Conservation (phyloP, 1,139 yeast species). For the Candida tetrigidarum region DNA sequence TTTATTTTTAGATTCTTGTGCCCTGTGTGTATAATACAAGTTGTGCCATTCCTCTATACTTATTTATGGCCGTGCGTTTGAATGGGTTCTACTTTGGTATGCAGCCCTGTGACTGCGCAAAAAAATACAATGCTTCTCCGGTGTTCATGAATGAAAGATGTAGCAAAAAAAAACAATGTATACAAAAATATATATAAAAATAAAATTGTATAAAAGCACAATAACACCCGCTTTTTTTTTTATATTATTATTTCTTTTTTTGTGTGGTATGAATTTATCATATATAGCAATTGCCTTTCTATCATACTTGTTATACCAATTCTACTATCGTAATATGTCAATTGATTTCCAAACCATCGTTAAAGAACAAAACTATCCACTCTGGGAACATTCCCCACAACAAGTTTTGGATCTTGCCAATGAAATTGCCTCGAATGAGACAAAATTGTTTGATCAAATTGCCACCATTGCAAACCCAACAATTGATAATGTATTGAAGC, state of each 20-base stretch:
- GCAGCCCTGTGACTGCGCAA: too few species aligned
- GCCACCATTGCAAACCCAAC: conserved; percentile 53
- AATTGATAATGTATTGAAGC: conserved; percentile 57
- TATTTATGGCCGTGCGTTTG: background rate
- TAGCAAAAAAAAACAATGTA: background rate
- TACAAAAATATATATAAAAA: too few species aligned
- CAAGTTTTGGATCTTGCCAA: conserved; percentile 48
- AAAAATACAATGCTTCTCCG: too few species aligned
- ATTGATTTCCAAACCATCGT: conserved; percentile 22
- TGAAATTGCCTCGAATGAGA: conserved; percentile 48
- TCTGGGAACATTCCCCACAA: conserved; percentile 64
- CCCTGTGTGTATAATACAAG: background rate
- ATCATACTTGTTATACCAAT: conserved; percentile 6
- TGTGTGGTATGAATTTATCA: conserved; percentile 1
- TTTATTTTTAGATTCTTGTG: background rate
- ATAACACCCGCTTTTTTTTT: background rate
- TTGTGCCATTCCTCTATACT: background rate
- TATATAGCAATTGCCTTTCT: conserved; percentile 8
- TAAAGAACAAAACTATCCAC: conserved; percentile 32
- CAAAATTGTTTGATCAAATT: conserved; percentile 54
- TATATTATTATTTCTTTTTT: background rate
- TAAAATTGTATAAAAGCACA: background rate
- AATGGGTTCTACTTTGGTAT: too few species aligned
- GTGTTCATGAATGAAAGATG: background rate
- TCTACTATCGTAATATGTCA: conserved; percentile 16